Evolutionary conservation across 2,329 filamentous ascomycete genomes (phyloP).

Genomic region (Aspergillus ochraceoroseus): DNA sequence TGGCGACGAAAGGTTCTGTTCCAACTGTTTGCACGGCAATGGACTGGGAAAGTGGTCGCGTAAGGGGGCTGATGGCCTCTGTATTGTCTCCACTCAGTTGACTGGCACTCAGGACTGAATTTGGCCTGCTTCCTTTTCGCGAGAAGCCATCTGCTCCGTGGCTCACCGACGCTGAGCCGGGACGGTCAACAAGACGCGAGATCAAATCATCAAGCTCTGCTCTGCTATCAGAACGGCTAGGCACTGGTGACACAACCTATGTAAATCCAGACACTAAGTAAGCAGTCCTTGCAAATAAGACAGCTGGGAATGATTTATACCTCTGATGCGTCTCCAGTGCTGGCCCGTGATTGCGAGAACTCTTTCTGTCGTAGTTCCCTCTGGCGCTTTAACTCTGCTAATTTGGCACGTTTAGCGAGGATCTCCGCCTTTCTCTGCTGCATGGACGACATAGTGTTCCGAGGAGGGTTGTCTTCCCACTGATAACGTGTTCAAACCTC

Average conservation of each 20-base stretch:
- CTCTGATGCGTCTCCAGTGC: slow-evolving; percentile 64
- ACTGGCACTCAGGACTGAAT: slow-evolving; percentile 76
- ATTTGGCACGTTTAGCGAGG: slow-evolving; percentile 90
- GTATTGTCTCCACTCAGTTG: slow-evolving; percentile 69
- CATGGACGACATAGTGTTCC: slow-evolving; percentile 34
- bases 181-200: slow-evolving; percentile 73
- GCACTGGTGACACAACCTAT: slow-evolving; percentile 65
- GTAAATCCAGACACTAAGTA: slow-evolving; percentile 14
- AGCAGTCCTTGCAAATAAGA: neutral
- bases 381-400: slow-evolving; percentile 91
- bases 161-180: slow-evolving; percentile 61
- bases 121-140: slow-evolving; percentile 65
- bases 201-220: slow-evolving; percentile 81
- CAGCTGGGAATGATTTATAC: slow-evolving; percentile 45
- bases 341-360: slow-evolving; percentile 63
- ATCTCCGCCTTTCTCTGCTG: slow-evolving; percentile 91
- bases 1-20: slow-evolving; percentile 66
- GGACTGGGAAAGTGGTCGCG: slow-evolving; percentile 42
- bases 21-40: slow-evolving; percentile 65
- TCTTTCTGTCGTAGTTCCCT: slow-evolving; percentile 77
- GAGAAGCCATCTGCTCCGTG: slow-evolving; percentile 46
- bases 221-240: slow-evolving; percentile 59
- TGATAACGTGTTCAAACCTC: slow-evolving; percentile 5
- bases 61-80: slow-evolving; percentile 37
- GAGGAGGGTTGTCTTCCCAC: slow-evolving; percentile 9